Percentiles rank a stretch among this genome's conserved stretches.
Conservation (phyloP, 306 rosid genomes). For the Cucurbita ficifolia region DNA sequence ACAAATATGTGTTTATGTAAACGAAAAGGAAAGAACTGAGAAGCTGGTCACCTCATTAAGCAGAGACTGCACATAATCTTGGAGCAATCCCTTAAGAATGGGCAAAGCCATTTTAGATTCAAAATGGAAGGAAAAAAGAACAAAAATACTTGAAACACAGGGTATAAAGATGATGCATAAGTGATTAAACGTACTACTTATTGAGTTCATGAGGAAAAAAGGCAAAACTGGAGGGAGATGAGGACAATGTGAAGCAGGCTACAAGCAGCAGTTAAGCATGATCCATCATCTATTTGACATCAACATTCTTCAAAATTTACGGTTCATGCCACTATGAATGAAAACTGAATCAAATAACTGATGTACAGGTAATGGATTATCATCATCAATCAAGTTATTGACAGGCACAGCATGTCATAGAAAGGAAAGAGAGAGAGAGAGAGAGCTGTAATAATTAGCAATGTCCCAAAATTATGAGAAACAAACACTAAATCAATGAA, state of each 20-base stretch:
- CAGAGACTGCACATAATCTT: constrained; percentile 27
- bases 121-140: neutral
- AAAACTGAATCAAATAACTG: neutral
- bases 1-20: neutral
- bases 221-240: neutral
- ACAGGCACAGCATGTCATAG: neutral
- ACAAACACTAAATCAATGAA: neutral
- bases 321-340: neutral
- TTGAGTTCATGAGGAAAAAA: neutral
- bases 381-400: neutral
- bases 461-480: neutral
- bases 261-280: neutral
- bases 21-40: neutral
- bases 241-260: neutral
- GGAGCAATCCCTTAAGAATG: constrained; percentile 41
- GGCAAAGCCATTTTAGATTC: constrained; percentile 27
- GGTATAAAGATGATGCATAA: neutral
- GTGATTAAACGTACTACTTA: neutral
- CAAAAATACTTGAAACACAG: neutral
- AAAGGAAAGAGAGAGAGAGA: neutral
- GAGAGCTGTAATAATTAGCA: neutral
- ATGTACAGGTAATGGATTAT: neutral
- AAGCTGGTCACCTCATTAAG: constrained; percentile 25
- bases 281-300: neutral
- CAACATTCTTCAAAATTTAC: neutral